Evolutionary conservation across 345 rosid genomes (phyloP).

Genomic region (Hibiscus tridactylites): DNA sequence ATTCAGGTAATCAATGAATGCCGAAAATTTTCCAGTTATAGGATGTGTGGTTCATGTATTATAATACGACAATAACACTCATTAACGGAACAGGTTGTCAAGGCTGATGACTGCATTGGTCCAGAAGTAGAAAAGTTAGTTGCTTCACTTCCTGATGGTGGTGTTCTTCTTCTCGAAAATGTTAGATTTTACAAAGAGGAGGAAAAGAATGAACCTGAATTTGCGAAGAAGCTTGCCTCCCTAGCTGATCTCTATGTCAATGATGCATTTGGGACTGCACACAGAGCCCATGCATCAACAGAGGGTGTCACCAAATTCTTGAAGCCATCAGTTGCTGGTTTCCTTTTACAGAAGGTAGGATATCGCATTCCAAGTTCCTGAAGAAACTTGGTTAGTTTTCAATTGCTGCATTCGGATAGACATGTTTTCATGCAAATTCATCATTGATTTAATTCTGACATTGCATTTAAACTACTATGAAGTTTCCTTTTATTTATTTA

Average conservation of each 20-base stretch:
- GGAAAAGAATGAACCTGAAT: not conserved
- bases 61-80: not conserved
- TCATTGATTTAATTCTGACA: too few species aligned
- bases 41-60: not conserved
- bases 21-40: not conserved
- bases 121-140: not conserved
- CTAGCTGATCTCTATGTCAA: not conserved
- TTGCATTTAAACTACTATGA: too few species aligned
- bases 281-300: not conserved
- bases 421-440: slow-evolving; percentile 8
- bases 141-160: not conserved
- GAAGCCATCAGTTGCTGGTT: not conserved
- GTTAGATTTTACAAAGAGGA: not conserved
- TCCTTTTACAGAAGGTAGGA: not conserved
- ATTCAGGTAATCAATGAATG: slow-evolving; percentile 26
- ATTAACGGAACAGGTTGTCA: not conserved
- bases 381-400: not conserved
- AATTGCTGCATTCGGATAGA: not conserved
- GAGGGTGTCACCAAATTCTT: not conserved
- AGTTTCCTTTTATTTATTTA: too few species aligned
- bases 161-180: not conserved
- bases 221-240: not conserved
- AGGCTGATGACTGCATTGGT: not conserved
- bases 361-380: not conserved
- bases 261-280: not conserved